Evolutionary conservation across 2,329 filamentous ascomycete genomes (phyloP).

Genomic region (Emydomyces testavorans): DNA sequence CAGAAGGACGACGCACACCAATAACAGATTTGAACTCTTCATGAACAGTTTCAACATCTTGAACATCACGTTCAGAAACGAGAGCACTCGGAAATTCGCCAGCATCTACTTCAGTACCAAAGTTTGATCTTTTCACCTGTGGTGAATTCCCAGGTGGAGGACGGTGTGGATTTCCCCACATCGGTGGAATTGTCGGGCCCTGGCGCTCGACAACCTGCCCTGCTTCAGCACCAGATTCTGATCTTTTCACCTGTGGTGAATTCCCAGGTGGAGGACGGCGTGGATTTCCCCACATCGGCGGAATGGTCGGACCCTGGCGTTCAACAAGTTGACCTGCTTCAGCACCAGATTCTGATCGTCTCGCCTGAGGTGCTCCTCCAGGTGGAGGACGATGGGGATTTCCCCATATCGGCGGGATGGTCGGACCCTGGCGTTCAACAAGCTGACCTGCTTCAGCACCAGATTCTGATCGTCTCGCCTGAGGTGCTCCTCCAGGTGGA

Average conservation of each 20-base stretch:
- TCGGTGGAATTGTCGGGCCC: background rate
- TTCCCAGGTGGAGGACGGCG: slow-evolving; percentile 3
- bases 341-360: background rate
- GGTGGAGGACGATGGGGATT: slow-evolving; percentile 7
- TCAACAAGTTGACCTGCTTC: background rate
- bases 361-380: background rate
- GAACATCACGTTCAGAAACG: too few species aligned
- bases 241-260: background rate
- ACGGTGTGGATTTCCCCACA: background rate
- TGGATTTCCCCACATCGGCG: slow-evolving; percentile 6
- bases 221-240: background rate
- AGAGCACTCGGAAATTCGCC: background rate
- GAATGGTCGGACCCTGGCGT: background rate
- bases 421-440: background rate
- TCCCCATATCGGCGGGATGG: slow-evolving; percentile 3
- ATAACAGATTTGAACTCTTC: background rate
- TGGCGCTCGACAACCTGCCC: background rate
- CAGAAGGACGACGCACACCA: background rate
- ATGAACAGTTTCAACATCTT: background rate
- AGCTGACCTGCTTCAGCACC: background rate
- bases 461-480: background rate
- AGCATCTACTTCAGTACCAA: background rate
- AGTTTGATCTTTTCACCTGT: background rate
- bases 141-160: background rate
- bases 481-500: slow-evolving; percentile 1